phyloP scores from a whole-genome alignment of 768 basidiomycete genomes.

The Pseudohyphozyma bogoriensis region DNA sequence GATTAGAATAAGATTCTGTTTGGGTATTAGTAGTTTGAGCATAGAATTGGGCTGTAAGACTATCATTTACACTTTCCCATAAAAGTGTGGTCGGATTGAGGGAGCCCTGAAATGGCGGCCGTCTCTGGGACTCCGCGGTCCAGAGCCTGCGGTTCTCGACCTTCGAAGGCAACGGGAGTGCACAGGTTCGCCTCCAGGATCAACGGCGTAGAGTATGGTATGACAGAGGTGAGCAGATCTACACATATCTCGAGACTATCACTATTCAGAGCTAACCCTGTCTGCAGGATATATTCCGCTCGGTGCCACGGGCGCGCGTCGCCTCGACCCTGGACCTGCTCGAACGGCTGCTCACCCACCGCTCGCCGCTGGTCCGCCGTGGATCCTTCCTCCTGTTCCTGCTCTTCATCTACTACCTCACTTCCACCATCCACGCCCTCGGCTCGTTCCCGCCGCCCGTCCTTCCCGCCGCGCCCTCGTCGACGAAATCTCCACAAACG shows the following conservation, averaged over 20 bases:
- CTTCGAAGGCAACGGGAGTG: no score
- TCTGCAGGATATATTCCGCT: neutral
- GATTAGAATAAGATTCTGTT: no score
- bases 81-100: no score
- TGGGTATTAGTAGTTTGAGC: no score
- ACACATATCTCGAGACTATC: neutral
- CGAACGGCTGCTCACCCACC: neutral
- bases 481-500: no score
- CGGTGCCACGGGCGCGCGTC: neutral
- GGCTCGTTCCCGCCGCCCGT: neutral
- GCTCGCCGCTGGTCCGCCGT: neutral
- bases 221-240: neutral
- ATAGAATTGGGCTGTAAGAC: no score
- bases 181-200: no score
- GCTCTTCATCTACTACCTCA: neutral
- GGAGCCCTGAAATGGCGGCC: no score
- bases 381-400: slow-evolving; percentile 4
- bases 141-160: no score
- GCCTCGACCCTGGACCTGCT: neutral
- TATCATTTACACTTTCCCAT: no score
- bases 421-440: neutral
- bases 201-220: no score
- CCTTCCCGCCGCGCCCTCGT: neutral
- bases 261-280: neutral
- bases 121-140: no score